A percentile compares a stretch with the other conserved stretches of the same genome.
phyloP scores from a whole-genome alignment of 805 yeast genomes.

The Ascoidea asiatica region DNA sequence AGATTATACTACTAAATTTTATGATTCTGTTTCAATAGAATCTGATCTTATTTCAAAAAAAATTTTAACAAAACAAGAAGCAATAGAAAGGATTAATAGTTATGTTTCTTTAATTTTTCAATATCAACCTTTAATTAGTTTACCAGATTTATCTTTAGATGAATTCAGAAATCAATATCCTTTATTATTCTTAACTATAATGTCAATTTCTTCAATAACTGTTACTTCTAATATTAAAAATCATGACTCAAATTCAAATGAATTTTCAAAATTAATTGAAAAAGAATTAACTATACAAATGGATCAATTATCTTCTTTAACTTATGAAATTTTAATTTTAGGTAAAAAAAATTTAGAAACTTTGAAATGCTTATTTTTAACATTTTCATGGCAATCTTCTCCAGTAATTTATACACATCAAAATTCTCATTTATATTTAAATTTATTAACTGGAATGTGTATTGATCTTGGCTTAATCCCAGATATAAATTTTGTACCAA shows the following conservation, averaged over 20 bases:
- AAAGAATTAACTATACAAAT: not conserved
- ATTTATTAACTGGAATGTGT: not conserved
- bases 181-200: not conserved
- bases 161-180: not conserved
- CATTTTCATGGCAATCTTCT: not conserved
- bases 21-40: not conserved
- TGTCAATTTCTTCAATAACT: not conserved
- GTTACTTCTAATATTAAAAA: not conserved
- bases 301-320: not conserved
- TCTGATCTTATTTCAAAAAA: not conserved
- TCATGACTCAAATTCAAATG: not conserved
- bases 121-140: not conserved
- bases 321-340: not conserved
- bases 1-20: too few species aligned
- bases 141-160: not conserved
- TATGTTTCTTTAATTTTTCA: not conserved
- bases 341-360: not conserved
- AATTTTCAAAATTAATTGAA: too few species aligned
- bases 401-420: not conserved
- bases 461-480: not conserved
- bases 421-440: not conserved
- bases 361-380: not conserved
- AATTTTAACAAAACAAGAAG: not conserved
- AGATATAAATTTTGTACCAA: not conserved
- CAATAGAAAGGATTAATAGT: not conserved